Percentiles rank a stretch among this genome's conserved stretches.
Conservation (phyloP, 2,329 filamentous ascomycete species). For the Diplodia sapinea region DNA sequence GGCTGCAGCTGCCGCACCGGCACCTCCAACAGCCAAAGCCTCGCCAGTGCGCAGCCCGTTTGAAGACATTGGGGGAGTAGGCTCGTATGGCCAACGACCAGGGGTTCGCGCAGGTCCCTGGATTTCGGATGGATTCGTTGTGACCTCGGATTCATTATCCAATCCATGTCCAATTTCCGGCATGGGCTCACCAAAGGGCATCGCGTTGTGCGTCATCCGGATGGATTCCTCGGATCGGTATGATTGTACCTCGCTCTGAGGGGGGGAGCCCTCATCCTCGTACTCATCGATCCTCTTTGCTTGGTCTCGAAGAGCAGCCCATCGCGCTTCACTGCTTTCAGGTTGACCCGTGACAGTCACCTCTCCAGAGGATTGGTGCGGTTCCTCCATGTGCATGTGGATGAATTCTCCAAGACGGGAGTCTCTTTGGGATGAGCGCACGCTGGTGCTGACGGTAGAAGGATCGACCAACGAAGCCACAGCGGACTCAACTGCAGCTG, state of each 20-base stretch:
- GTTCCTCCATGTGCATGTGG: constrained; percentile 30
- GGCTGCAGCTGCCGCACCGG: constrained; percentile 61
- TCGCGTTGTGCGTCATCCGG: constrained; percentile 71
- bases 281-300: constrained; percentile 41
- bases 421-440: constrained; percentile 43
- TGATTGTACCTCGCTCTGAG: constrained; percentile 61
- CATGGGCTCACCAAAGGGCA: constrained; percentile 73
- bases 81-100: constrained; percentile 62
- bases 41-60: constrained; percentile 42
- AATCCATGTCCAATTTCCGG: constrained; percentile 75
- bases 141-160: constrained; percentile 67
- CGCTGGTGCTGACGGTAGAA: constrained; percentile 66
- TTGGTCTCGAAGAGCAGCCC: constrained; percentile 50
- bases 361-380: constrained; percentile 37
- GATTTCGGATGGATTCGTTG: constrained; percentile 84
- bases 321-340: constrained; percentile 43
- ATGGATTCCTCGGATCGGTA: constrained; percentile 47
- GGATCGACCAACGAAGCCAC: constrained; percentile 90
- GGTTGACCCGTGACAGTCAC: constrained; percentile 34
- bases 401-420: constrained; percentile 14
- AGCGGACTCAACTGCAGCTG: constrained; percentile 79
- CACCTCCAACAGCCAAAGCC: constrained; percentile 57
- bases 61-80: constrained; percentile 54
- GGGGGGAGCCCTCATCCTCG: constrained; percentile 56
- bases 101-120: constrained; percentile 67